Base-by-base conservation (phyloP, 192 early-diverging fungal genomes). In the Podila minutissima region DNA sequence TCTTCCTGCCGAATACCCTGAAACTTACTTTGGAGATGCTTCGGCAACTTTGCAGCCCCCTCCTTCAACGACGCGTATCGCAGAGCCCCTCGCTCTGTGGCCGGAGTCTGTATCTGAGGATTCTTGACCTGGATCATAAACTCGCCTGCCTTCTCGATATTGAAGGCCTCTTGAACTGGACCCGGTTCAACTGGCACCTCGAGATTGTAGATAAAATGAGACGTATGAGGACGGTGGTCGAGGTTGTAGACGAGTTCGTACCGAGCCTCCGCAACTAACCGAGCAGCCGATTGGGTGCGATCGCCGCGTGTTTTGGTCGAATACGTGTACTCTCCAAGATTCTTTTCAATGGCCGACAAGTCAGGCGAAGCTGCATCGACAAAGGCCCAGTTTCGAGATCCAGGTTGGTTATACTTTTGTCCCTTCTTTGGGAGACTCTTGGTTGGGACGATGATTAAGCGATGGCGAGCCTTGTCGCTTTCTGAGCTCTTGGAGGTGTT, bases 41-140 rank as follows among this genome's bases (percentile, higher is more conserved):
- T 58, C 11, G 71, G 71, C 10, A 73, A 33, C 51, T 48, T 46
- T 8, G 71, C 63, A n/a, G 71, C 71, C 11, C 15, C 28, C n/a
- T 60, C 6, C 26, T 61, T 61, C 63, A 72, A 48, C 20, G 71
- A 59, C 7, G 71, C 63, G 46, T 66, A 72, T 5, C 71, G 71
- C 11, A 17, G 35, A 6, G 62, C 37, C 1, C 63, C 63, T 20
- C 41, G 19, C 29, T 59, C 62, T 3, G 71, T 59, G n/a, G 71
- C 71, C 17, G 71, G 53, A 0, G 71, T 66, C 51, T 66, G 53
- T 11, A 73, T 73, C 26, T 48, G 49, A 26, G 71, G 71, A 24
- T 73, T 73, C 71, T 73, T 73, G 50, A 73, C 57, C 10, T 73
- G 71, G 5, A 73, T 22, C 51, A 73, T 15, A 38, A 73, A 73